Conservation (phyloP, 1,284 basidiomycete genomes). For the Afroboletus lepidellus region DNA sequence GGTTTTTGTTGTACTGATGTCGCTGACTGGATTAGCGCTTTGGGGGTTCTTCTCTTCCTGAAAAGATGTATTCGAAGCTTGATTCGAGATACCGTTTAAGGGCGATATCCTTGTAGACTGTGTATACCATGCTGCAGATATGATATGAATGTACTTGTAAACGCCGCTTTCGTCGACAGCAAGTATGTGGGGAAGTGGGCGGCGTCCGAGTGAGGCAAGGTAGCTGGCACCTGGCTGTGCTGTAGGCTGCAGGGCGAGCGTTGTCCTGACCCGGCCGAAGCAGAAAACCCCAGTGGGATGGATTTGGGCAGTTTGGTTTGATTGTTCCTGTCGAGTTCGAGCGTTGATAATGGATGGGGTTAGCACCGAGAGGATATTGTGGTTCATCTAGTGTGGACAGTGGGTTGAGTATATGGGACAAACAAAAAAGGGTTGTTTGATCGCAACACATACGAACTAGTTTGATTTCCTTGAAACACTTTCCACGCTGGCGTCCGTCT, state of each 20-base stretch:
- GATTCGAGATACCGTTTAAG: not conserved
- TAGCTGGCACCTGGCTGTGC: too few relatives aligned
- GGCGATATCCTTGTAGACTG: not conserved
- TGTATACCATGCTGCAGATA: not conserved
- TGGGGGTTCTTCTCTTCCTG: slow-evolving; percentile 49
- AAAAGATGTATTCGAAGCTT: not conserved
- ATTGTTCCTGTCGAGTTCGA: too few relatives aligned
- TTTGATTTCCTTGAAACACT: not conserved
- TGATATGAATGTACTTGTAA: not conserved
- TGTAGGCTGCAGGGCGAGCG: too few relatives aligned
- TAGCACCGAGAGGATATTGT: too few relatives aligned
- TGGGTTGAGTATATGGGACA: not conserved
- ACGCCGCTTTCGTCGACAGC: not conserved
- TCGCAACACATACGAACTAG: not conserved
- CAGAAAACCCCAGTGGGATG: too few relatives aligned
- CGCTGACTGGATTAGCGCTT: slow-evolving; percentile 53
- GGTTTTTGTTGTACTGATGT: slow-evolving; percentile 54
- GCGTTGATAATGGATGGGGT: too few relatives aligned
- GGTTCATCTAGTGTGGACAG: too few relatives aligned
- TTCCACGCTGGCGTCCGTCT: slow-evolving; percentile 41
- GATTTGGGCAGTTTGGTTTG: too few relatives aligned
- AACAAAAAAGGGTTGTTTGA: slow-evolving; percentile 25
- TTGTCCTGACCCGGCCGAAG: too few relatives aligned
- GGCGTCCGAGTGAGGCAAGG: too few relatives aligned
- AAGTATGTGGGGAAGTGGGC: not conserved